A percentile compares a stretch with the other conserved stretches of the same genome.
Evolutionary conservation across 192 early-diverging fungal genomes (phyloP).

Genomic region (Lunasporangiospora selenospora): DNA sequence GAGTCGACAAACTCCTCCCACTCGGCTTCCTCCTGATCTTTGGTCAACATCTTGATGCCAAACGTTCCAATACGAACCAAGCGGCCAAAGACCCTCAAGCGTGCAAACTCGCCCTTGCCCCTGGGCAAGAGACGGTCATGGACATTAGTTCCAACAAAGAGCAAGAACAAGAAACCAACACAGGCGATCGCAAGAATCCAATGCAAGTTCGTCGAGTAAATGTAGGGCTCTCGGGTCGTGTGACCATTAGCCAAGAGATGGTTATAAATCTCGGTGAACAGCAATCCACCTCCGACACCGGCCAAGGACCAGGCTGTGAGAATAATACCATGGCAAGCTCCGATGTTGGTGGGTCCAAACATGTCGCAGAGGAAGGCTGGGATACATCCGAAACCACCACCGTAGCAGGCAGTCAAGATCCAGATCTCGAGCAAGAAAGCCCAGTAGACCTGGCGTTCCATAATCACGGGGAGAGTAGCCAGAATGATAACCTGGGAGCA

Average conservation of each 20-base stretch:
- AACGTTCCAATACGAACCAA: constrained; percentile 50
- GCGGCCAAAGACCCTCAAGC: constrained; percentile 59
- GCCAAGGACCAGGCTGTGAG: constrained; percentile 80
- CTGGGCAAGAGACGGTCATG: constrained; percentile 73
- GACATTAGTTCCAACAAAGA: constrained; percentile 67
- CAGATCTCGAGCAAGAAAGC: constrained; percentile 67
- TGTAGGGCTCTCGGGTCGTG: constrained; percentile 57
- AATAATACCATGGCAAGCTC: constrained; percentile 76
- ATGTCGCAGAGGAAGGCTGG: constrained; percentile 79
- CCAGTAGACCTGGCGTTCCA: constrained; percentile 62
- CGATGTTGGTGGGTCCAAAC: constrained; percentile 83
- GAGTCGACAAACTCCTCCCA: constrained; percentile 51
- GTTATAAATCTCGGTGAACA: constrained; percentile 70
- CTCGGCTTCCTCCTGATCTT: constrained; percentile 57
- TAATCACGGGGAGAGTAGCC: constrained; percentile 60
- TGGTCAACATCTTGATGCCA: constrained; percentile 27
- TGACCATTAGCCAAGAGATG: constrained; percentile 46
- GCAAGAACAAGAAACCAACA: constrained; percentile 61
- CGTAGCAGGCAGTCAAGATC: constrained; percentile 73
- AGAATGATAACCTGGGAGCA: constrained; percentile 66
- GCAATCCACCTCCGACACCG: constrained; percentile 74
- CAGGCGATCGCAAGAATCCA: constrained; percentile 72
- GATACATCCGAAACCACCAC: constrained; percentile 79
- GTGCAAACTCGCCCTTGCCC: constrained; percentile 64
- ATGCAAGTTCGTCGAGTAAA: constrained; percentile 68